Percentiles rank a stretch among this genome's conserved stretches.
phyloP scores from a whole-genome alignment of 768 basidiomycete genomes.

The Pisolithus marmoratus region DNA sequence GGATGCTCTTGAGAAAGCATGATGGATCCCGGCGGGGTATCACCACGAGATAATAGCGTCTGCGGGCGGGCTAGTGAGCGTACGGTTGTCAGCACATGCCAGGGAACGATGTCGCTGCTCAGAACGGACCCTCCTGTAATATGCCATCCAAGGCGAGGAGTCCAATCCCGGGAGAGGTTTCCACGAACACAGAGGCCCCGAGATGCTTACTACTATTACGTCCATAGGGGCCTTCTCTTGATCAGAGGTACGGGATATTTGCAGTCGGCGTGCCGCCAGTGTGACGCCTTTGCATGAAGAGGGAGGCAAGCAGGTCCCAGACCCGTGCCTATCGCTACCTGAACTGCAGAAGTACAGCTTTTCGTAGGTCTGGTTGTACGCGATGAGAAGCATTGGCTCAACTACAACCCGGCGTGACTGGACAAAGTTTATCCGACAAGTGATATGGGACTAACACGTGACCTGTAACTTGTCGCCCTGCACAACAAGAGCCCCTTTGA shows the following conservation, averaged over 20 bases:
- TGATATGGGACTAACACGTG: not conserved
- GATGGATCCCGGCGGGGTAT: conserved; percentile 54
- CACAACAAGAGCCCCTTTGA: conserved; percentile 1
- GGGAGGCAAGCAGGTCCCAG: conserved; percentile 12
- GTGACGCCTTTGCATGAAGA: conserved; percentile 18
- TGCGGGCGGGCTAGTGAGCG: conserved; percentile 38
- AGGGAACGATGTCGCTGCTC: not conserved
- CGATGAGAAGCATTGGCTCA: conserved; percentile 21
- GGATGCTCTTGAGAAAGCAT: conserved; percentile 55
- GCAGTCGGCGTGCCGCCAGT: conserved; percentile 14
- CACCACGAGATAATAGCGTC: conserved; percentile 45
- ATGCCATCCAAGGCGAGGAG: conserved; percentile 54
- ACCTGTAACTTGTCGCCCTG: too few species aligned
- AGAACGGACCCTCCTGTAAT: conserved; percentile 44
- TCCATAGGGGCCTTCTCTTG: not conserved
- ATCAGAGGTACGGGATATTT: not conserved
- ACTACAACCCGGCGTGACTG: not conserved
- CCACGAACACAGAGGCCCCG: conserved; percentile 36
- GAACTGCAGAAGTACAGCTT: conserved; percentile 16
- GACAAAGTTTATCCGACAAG: too few species aligned
- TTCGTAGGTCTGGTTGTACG: conserved; percentile 34
- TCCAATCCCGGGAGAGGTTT: conserved; percentile 35
- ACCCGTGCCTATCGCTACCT: not conserved
- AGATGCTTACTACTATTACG: conserved; percentile 14
- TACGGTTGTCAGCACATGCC: conserved; percentile 2